Evolutionary conservation across 305 asterid species (phyloP).

Genomic region (Vinca major): DNA sequence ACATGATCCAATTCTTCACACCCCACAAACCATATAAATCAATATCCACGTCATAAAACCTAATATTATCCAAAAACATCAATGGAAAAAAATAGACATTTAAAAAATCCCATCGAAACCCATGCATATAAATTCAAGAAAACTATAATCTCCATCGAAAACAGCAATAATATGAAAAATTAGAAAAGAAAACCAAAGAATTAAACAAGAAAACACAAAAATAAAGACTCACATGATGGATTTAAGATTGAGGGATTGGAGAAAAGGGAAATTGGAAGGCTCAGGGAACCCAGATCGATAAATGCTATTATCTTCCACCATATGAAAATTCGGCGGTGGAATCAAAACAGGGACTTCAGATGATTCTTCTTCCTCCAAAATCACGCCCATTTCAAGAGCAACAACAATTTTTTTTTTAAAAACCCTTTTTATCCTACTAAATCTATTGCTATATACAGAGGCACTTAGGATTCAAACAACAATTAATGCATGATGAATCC

Average conservation of each 20-base stretch:
- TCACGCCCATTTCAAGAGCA: slow-evolving; percentile 17
- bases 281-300: slow-evolving; percentile 43
- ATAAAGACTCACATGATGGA: slow-evolving; percentile 25
- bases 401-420: no score
- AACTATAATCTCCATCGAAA: no score
- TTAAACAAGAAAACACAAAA: not conserved
- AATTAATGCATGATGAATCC: not conserved
- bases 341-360: slow-evolving; percentile 4
- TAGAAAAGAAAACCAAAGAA: not conserved
- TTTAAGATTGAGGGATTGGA: slow-evolving; percentile 29
- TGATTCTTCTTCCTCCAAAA: slow-evolving; percentile 22
- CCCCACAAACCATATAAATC: no score
- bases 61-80: not conserved
- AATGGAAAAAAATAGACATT: no score
- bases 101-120: no score
- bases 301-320: slow-evolving; percentile 31
- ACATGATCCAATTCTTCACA: not conserved
- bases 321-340: slow-evolving; percentile 29
- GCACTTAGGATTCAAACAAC: not conserved
- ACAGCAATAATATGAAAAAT: no score
- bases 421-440: no score
- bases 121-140: no score
- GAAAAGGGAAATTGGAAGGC: slow-evolving; percentile 32
- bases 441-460: not conserved
- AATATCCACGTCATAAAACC: not conserved